A percentile compares a stretch with the other conserved stretches of the same genome.
Evolutionary conservation across 495 filamentous ascomycete species (phyloP).

Genomic region (Stereocaulon alpinum): DNA sequence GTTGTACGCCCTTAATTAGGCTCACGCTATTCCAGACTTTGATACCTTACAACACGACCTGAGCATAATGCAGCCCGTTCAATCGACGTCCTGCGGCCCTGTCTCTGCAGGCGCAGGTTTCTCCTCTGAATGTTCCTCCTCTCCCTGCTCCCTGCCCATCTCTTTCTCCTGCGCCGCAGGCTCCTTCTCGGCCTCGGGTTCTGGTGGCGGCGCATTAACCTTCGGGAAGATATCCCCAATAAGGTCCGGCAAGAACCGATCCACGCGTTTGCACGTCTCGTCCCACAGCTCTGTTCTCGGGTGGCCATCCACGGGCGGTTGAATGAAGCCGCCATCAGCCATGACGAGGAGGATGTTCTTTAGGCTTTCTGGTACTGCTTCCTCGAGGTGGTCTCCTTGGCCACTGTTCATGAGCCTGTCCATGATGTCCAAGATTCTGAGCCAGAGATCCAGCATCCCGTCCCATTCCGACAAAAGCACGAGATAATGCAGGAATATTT

Average conservation of each 20-base stretch:
- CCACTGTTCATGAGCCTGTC: constrained; percentile 95
- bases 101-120: not conserved
- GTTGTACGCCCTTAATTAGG: too few species aligned
- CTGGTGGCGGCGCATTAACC: not conserved
- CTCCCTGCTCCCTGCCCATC: not conserved
- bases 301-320: constrained; percentile 54
- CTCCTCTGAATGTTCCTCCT: not conserved
- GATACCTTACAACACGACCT: too few species aligned
- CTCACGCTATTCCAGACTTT: too few species aligned
- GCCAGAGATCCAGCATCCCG: constrained; percentile 89
- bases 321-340: constrained; percentile 78
- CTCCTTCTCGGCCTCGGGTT: not conserved
- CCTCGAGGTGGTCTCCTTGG: constrained; percentile 81
- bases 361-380: constrained; percentile 88
- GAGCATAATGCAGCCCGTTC: not conserved
- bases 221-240: constrained; percentile 41
- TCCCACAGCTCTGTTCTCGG: constrained; percentile 42
- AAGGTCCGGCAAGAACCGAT: constrained; percentile 79
- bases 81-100: constrained; percentile 1
- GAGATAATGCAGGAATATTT: constrained; percentile 91
- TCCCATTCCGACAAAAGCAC: constrained; percentile 74
- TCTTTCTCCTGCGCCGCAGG: not conserved
- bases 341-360: constrained; percentile 97
- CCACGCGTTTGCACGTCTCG: constrained; percentile 76
- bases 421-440: constrained; percentile 87